phyloP scores from a whole-genome alignment of 2,329 filamentous ascomycete genomes.

The Penicillium crustosum region DNA sequence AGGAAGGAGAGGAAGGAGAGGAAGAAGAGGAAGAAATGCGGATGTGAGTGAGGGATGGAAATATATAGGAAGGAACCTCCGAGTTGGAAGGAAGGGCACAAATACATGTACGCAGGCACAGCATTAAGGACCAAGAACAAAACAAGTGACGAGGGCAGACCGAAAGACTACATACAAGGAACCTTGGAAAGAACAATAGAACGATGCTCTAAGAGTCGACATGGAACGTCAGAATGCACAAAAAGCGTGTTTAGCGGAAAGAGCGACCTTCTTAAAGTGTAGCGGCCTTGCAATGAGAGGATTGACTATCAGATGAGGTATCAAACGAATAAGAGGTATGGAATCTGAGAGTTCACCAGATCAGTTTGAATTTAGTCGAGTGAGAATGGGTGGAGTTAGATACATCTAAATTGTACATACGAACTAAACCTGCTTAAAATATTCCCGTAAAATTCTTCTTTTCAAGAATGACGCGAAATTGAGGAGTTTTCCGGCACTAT shows the following conservation, averaged over 20 bases:
- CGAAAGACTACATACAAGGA: neutral
- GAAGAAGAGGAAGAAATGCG: neutral
- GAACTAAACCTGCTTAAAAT: neutral
- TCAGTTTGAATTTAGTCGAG: neutral
- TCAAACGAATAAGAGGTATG: neutral
- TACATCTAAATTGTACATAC: neutral
- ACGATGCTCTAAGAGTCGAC: neutral
- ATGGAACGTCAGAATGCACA: neutral
- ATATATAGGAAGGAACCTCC: neutral
- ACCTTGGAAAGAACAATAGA: neutral
- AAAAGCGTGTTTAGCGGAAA: no score
- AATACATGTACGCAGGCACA: no score
- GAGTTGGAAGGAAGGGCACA: neutral
- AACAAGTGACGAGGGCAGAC: neutral
- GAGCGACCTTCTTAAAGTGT: no score
- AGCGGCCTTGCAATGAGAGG: neutral
- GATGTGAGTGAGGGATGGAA: neutral
- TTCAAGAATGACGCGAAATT: no score
- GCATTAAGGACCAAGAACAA: neutral
- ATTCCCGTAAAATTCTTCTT: no score
- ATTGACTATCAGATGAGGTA: neutral
- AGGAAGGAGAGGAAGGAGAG: neutral
- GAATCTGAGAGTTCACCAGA: neutral
- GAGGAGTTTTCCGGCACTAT: neutral
- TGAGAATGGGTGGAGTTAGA: neutral